Evolutionary conservation across 1,284 basidiomycete species (phyloP).

Genomic region (Clitocybe nebularis): DNA sequence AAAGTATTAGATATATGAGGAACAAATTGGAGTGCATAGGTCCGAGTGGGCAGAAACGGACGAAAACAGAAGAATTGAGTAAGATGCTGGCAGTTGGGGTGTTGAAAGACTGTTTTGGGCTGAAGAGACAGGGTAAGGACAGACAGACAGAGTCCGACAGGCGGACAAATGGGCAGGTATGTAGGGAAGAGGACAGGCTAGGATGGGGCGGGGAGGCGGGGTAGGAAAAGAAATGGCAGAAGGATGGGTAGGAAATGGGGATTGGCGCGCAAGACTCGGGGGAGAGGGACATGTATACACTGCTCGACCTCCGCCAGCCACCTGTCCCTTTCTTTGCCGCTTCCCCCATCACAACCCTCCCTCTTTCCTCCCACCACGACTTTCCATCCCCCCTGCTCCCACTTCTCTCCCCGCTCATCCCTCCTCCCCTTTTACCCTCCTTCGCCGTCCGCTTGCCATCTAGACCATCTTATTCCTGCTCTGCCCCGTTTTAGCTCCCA

Average conservation of each 20-base stretch:
- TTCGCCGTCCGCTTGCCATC: slow-evolving; percentile 13
- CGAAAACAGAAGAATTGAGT: slow-evolving; percentile 4
- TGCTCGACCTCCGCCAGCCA: slow-evolving; percentile 38
- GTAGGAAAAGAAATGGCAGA: slow-evolving; percentile 1
- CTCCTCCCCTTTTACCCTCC: slow-evolving; percentile 17
- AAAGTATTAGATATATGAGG: slow-evolving; percentile 3
- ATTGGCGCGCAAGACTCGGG: slow-evolving; percentile 2
- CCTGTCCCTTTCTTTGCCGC: slow-evolving; percentile 46
- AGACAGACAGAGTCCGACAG: no score
- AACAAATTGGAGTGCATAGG: neutral
- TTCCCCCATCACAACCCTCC: slow-evolving; percentile 35
- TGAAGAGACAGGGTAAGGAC: neutral
- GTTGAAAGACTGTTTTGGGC: neutral
- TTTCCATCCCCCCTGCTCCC: slow-evolving; percentile 20
- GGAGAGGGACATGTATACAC: slow-evolving; percentile 15
- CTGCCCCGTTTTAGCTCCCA: neutral
- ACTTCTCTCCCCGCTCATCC: slow-evolving; percentile 19
- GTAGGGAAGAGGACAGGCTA: neutral
- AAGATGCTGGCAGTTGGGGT: slow-evolving; percentile 4
- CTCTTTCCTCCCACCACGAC: slow-evolving; percentile 33
- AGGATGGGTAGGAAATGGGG: slow-evolving; percentile 9
- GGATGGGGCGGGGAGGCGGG: neutral
- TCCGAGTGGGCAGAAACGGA: slow-evolving; percentile 1
- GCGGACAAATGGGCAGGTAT: neutral
- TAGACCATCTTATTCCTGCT: slow-evolving; percentile 3